Evolutionary conservation across 441 rosid species (phyloP).

Genomic region (Adansonia grandidieri): DNA sequence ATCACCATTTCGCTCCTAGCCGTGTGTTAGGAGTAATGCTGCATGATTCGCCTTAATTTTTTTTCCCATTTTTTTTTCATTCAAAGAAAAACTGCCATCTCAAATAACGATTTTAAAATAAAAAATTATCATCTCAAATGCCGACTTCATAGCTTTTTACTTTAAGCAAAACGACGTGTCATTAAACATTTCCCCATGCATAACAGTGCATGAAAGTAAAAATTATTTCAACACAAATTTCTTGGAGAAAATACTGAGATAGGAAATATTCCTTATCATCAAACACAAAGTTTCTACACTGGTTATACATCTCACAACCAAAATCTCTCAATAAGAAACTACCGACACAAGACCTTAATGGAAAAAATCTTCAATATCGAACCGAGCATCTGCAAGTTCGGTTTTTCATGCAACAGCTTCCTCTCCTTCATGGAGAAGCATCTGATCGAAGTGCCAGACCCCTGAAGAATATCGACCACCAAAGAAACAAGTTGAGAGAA

Average conservation of each 20-base stretch:
- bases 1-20: too few species aligned
- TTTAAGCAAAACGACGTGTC: too few species aligned
- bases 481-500: conserved; percentile 5
- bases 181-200: neutral
- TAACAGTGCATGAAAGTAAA: neutral
- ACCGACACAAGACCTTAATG: conserved; percentile 12
- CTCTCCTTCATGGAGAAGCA: conserved; percentile 55
- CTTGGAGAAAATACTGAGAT: neutral
- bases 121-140: too few species aligned
- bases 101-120: too few species aligned
- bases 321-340: conserved; percentile 24
- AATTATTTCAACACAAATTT: too few species aligned
- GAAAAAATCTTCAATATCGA: too few species aligned
- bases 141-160: too few species aligned
- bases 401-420: conserved; percentile 44
- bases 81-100: too few species aligned
- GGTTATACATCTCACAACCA: conserved; percentile 16
- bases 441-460: conserved; percentile 78
- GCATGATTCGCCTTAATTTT: too few species aligned
- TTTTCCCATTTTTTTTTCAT: too few species aligned
- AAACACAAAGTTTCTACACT: conserved; percentile 19
- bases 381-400: neutral
- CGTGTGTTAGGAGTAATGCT: too few species aligned
- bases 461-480: conserved; percentile 43
- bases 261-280: neutral